Evolutionary conservation across 2,329 filamentous ascomycete genomes (phyloP).

Genomic region (Alternaria burnsii): DNA sequence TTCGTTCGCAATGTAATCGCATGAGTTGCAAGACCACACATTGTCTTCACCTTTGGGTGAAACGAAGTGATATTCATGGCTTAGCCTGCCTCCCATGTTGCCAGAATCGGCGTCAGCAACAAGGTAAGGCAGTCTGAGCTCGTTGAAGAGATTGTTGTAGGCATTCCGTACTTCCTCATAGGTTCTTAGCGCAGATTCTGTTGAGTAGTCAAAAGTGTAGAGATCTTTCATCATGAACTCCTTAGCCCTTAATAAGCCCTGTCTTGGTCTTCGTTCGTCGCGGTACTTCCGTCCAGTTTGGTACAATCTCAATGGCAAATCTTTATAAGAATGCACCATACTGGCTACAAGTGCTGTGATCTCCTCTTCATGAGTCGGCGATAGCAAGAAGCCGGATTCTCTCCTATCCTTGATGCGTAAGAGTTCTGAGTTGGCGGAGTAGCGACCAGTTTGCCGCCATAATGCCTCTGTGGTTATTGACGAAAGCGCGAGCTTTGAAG

Average conservation of each 20-base stretch:
- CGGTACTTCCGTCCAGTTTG: conserved; percentile 95
- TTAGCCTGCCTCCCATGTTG: conserved; percentile 92
- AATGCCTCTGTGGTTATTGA: conserved; percentile 84
- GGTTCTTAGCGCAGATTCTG: conserved; percentile 75
- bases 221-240: conserved; percentile 99
- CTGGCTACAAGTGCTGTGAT: conserved; percentile 82
- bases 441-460: conserved; percentile 84
- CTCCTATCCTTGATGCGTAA: conserved; percentile 84
- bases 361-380: conserved; percentile 96
- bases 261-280: conserved; percentile 87
- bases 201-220: conserved; percentile 86
- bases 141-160: conserved; percentile 80
- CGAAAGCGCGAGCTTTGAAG: conserved; percentile 83
- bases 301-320: conserved; percentile 85
- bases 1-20: conserved; percentile 83
- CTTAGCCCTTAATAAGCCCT: conserved; percentile 84
- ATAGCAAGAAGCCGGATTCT: conserved; percentile 75
- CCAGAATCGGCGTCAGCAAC: conserved; percentile 91
- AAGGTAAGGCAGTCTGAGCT: conserved; percentile 82
- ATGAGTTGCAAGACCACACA: conserved; percentile 77
- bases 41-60: conserved; percentile 84
- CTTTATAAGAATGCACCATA: conserved; percentile 81
- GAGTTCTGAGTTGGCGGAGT: conserved; percentile 81
- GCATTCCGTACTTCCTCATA: conserved; percentile 77
- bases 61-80: conserved; percentile 92